phyloP scores from a whole-genome alignment of 1,284 basidiomycete genomes.

The Moniliophthora roreri region DNA sequence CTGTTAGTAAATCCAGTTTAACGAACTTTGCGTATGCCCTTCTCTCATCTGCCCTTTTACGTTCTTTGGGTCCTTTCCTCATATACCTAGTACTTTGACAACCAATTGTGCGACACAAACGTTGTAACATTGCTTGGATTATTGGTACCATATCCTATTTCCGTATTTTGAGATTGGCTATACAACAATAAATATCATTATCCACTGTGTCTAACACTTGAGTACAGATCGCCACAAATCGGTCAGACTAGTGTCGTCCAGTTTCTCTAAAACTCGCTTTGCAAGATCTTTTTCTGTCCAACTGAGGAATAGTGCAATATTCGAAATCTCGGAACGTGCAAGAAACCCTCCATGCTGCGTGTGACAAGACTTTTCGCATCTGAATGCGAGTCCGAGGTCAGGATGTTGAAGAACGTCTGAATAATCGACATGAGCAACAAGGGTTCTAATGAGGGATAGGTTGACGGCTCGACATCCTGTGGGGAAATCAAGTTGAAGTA shows the following conservation, averaged over 20 bases:
- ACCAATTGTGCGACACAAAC: no score
- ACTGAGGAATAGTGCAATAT: conserved; percentile 62
- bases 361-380: conserved; percentile 19
- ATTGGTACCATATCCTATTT: no score
- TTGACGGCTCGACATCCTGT: not conserved
- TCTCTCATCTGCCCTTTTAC: no score
- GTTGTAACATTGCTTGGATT: no score
- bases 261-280: conserved; percentile 33
- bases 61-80: no score
- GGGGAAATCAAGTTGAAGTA: not conserved
- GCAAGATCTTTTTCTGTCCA: conserved; percentile 46
- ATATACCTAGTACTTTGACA: no score
- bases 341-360: conserved; percentile 48
- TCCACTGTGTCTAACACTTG: not conserved
- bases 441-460: not conserved
- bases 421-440: not conserved
- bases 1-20: conserved; percentile 37
- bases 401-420: not conserved
- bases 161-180: no score
- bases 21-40: no score
- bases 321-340: conserved; percentile 56
- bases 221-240: not conserved
- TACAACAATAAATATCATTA: no score
- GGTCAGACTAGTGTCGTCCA: not conserved
- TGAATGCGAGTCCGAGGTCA: not conserved